Evolutionary conservation across 1,284 basidiomycete genomes (phyloP), one percentile per base, ranked within the genome.

Genomic region (Malassezia arunalokei): DNA sequence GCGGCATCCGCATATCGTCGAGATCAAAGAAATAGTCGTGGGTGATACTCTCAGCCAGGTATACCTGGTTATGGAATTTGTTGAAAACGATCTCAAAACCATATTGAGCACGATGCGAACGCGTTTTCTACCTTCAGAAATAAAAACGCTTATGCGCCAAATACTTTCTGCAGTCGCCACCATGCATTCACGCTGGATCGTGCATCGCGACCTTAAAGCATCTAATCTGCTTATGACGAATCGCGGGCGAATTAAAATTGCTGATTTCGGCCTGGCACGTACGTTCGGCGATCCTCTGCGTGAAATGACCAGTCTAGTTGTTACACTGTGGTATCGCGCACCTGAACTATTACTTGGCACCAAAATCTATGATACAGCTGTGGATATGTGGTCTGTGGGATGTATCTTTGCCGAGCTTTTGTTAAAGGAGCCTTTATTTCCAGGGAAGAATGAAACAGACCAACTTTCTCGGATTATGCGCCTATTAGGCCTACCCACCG

Each of bases 1-100:
- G 8, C 52, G 56, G 27, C 92, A 98, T 73, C 86, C 94, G 65
- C 89, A 96, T 72, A 90, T 99, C 7, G 92, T 99, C 28, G 81
- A 84, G 15, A 85, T 98, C 35, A 81, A 89, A 42, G 94, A 99
- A 73, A 87, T 99, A 24, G 94, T 98, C 0, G 91, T 99, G 3
- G 94, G 94, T n/a, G 91, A 98, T 65, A 99, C 94, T 1, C 77
- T 99, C 66, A 96, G 90, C 59, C 92, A 98, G 78, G 88, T 96
- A 49, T 98, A 90, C 75, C 89, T 98, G 58, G 91, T 95, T 30
- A 96, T 96, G 90, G 92, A 96, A 68, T 98, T 99, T 71, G 91
- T 98, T 71, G 94, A 98, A 75, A 94, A 99, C 74, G 92, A 99
- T 74, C 83, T 99, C 70, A 98, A 98, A 76, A 87, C 90, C 1